Base-by-base conservation (phyloP, 768 basidiomycete genomes). In the Xerocomus spinulosus region DNA sequence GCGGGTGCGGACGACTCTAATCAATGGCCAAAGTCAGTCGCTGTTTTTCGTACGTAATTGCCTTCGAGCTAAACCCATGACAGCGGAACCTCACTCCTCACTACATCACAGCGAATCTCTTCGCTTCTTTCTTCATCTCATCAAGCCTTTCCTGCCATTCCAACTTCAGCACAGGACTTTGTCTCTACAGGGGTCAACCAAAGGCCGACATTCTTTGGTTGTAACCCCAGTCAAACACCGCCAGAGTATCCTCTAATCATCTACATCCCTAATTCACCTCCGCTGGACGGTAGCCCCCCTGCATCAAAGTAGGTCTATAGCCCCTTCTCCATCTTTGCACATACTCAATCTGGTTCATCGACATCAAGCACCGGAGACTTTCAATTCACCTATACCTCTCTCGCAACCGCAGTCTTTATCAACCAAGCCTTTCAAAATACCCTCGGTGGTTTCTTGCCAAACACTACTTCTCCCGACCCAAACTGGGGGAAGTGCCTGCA, bases 191-290 rank as follows among this genome's bases (percentile, higher is more conserved):
- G 85, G 29, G 73, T 87, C 1, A 87, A 82, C 57, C 69, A 68
- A 37, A 78, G 83, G 23, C 79, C 87, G 3, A 85, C 85, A 0
- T 89, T 92, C 70, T 91, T 89, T 68, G 90, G 89, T 3, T 91
- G 89, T 60, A 68, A 84, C 56, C 77, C 81, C 14, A 59, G 45
- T 3, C 61, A 74, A 38, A 63, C 23, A 4, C 75, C 81, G 13
- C 66, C 78, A 2, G 77, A 79, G 48, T 85, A 75, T 52, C 87
- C 87, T 0, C 54, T 91, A 17, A 66, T 91, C 33, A 76, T 91
- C 35, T 89, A 86, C 57, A 70, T 91, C 7, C 89, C 90, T 6
- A 87, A 85, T 61, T 75, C 85, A 25, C 85, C 87, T n/a, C 84
- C 84, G 3, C 54, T 81, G 17, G 73, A 72, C 46, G 84, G 83